Percentiles rank a stretch among this genome's conserved stretches.
These are phyloP conservation scores for Pseudocercospora eumusae DNA, from an alignment of 2,329 filamentous ascomycete genomes.

Conservation along the genomic window DNA sequence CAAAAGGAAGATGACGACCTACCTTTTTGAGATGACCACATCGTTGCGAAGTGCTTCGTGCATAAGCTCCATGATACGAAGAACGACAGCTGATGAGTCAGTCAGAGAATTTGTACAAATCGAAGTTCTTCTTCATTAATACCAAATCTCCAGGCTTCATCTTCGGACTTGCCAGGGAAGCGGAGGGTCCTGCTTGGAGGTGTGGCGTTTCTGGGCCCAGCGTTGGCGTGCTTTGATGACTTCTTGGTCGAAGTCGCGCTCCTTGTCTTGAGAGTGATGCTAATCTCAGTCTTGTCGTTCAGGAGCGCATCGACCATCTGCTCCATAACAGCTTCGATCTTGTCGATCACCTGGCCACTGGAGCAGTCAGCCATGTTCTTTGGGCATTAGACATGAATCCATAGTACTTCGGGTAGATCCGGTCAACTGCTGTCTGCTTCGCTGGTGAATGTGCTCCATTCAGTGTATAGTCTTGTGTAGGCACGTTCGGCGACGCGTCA, in stretches of 20 bases:
- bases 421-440: neutral
- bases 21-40: slow-evolving; percentile 60
- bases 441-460: no score
- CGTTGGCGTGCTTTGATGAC: no score
- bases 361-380: slow-evolving; percentile 4
- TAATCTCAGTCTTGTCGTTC: slow-evolving; percentile 48
- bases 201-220: slow-evolving; percentile 6
- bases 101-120: slow-evolving; percentile 7
- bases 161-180: slow-evolving; percentile 57
- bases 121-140: slow-evolving; percentile 14
- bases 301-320: slow-evolving; percentile 53
- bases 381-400: neutral
- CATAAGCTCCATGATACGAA: slow-evolving; percentile 59
- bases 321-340: slow-evolving; percentile 60
- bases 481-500: neutral
- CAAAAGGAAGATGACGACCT: neutral
- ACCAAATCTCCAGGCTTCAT: slow-evolving; percentile 63
- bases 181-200: slow-evolving; percentile 36
- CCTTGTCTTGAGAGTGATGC: slow-evolving; percentile 51
- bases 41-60: slow-evolving; percentile 54
- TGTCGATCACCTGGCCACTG: slow-evolving; percentile 46
- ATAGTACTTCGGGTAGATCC: slow-evolving; percentile 18
- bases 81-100: slow-evolving; percentile 49
- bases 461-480: neutral
- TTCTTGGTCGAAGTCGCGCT: neutral